Evolutionary conservation across 2,329 filamentous ascomycete genomes (phyloP), one percentile per base, ranked within the genome.

Genomic region (Immersiporthe knoxdaviesiana): DNA sequence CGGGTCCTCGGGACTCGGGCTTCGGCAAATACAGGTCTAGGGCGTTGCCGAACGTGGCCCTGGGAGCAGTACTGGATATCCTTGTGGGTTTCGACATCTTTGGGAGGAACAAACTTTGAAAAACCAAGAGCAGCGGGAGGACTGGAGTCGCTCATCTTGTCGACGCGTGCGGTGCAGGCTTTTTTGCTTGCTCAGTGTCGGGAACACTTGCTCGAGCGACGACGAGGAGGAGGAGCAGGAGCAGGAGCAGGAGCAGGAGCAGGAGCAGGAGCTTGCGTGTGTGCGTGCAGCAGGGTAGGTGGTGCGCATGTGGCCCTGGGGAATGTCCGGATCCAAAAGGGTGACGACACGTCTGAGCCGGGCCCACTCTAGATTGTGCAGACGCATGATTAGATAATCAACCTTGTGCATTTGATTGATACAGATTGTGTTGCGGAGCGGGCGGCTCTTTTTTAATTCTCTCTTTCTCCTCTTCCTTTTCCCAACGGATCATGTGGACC

Each of bases 21-120:
- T 61, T 67, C 41, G 69, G 69, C 10, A 65, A 64, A 39, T 71
- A 71, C 44, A 71, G 69, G 10, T 71, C 69, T n/a, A 71, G 54
- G n/a, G 35, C 30, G 62, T 58, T 71, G 69, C 18, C 69, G 67
- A 30, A 65, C 59, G 35, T 71, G 69, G 41, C 64, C 67, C 4
- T 56, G 18, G 8, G 69, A 69, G 39, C 60, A 59, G 37, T 71
- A 71, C 35, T 71, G 67, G n/a, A 71, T 67, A 58, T 71, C 63
- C 30, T 69, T 66, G 44, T 66, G 37, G 0, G 54, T 67, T 30
- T 69, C 67, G 21, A 67, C 69, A 52, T 69, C 63, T 24, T 64
- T 68, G 3, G 69, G 69, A 24, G 69, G 67, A 7, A 62, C n/a
- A 5, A 71, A 71, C 18, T 62, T 61, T 1, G 69, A 67, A 32